Conservation (phyloP, 78 protist genomes). For the Dictyostelium discoideum region DNA sequence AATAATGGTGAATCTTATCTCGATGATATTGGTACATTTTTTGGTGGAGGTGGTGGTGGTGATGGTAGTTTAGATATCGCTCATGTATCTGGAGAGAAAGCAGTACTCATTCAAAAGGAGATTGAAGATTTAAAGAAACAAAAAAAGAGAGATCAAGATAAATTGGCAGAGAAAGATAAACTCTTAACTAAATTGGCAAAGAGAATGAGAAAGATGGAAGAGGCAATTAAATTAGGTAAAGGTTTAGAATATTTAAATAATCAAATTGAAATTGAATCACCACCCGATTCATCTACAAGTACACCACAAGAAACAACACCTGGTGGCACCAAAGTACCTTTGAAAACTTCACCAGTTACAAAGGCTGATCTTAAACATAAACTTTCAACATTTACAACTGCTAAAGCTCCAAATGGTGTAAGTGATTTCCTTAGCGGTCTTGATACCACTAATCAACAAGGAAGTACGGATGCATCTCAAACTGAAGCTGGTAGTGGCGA, state of each 20-base stretch:
- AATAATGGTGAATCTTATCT: neutral
- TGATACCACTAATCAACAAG: neutral
- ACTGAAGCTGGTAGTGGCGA: neutral
- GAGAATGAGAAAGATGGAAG: slow-evolving; percentile 26
- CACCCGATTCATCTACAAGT: neutral
- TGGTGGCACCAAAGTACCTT: neutral
- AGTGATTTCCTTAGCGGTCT: slow-evolving; percentile 34
- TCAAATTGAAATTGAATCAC: slow-evolving; percentile 12
- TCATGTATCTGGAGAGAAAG: slow-evolving; percentile 71
- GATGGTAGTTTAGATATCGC: slow-evolving; percentile 9
- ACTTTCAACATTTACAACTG: neutral
- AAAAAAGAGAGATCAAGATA: slow-evolving; percentile 41
- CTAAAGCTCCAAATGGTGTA: slow-evolving; percentile 39
- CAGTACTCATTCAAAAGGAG: slow-evolving; percentile 71
- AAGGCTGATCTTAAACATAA: neutral
- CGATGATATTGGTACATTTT: slow-evolving; percentile 3
- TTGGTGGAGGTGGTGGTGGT: slow-evolving; percentile 5
- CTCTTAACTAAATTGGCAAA: slow-evolving; percentile 61
- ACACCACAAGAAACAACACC: neutral
- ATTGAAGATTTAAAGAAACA: slow-evolving; percentile 52
- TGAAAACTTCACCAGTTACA: neutral
- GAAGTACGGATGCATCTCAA: neutral
- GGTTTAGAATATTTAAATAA: neutral
- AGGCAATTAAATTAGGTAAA: slow-evolving; percentile 27
- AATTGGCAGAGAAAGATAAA: slow-evolving; percentile 49